Percentiles rank a stretch among this genome's conserved stretches.
phyloP scores from a whole-genome alignment of 2,329 filamentous ascomycete species.

The Neonectria punicea region DNA sequence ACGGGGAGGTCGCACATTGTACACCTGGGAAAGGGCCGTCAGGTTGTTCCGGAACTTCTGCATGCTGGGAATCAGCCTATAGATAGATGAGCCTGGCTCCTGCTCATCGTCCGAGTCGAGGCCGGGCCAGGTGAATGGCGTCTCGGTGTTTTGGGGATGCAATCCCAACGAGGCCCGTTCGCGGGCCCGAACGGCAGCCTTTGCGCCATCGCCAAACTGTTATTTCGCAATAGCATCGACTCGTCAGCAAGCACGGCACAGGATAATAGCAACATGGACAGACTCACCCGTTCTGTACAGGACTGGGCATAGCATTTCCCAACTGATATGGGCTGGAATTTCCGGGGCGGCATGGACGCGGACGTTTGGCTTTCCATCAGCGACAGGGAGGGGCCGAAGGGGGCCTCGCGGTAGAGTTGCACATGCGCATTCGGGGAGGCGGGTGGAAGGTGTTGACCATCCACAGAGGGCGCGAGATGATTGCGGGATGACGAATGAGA shows the following conservation, averaged over 20 bases:
- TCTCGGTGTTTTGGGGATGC: slow-evolving; percentile 36
- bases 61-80: slow-evolving; percentile 46
- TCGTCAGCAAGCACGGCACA: slow-evolving; percentile 18
- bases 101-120: slow-evolving; percentile 39
- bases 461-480: slow-evolving; percentile 18
- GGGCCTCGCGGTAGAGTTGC: slow-evolving; percentile 32
- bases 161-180: slow-evolving; percentile 45
- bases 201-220: slow-evolving; percentile 52
- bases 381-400: slow-evolving; percentile 33
- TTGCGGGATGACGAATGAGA: slow-evolving; percentile 2
- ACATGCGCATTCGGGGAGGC: slow-evolving; percentile 30
- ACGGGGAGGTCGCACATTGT: slow-evolving; percentile 56
- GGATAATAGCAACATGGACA: background rate
- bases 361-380: slow-evolving; percentile 41
- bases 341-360: slow-evolving; percentile 24
- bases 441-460: slow-evolving; percentile 16
- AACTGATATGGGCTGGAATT: slow-evolving; percentile 44
- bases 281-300: slow-evolving; percentile 50
- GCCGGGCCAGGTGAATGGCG: slow-evolving; percentile 46
- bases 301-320: slow-evolving; percentile 52
- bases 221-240: slow-evolving; percentile 17
- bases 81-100: slow-evolving; percentile 39
- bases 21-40: slow-evolving; percentile 66
- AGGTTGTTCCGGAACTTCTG: slow-evolving; percentile 63
- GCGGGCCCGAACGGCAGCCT: slow-evolving; percentile 47